Evolutionary conservation across 2,329 filamentous ascomycete species (phyloP), one percentile per base, ranked within the genome.

Genomic region (Fusarium piperis): DNA sequence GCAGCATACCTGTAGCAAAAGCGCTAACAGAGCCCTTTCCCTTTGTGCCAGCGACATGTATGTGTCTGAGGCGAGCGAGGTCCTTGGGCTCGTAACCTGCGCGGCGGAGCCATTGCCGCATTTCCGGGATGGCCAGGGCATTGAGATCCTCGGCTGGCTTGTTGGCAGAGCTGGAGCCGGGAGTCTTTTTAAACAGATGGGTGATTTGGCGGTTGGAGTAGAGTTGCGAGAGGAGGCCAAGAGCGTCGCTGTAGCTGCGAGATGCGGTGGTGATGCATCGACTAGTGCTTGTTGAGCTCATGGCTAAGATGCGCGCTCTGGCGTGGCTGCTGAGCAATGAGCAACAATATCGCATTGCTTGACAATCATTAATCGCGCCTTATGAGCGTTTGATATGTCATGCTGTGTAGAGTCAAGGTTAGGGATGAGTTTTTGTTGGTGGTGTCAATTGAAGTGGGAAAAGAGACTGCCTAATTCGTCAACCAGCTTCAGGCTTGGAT

Each of bases 41-140:
- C 80, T 98, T 98, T 6, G 95, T 98, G 13, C 95, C 95, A 1
- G 95, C 93, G 51, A 98, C 90, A 79, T 98, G 95, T 67, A 98
- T 90, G 72, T 86, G 87, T 16, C 81, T 82, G 58, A 88, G 80
- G 5, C 76, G 72, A 13, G 80, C 75, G 28, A 89, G 83, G 71
- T 85, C 83, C 0, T 75, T 60, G 2, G 80, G 80, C 81, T 91
- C 83, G 81, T 97, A 93, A 55, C 94, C 94, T 61, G 93, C 90
- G 68, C 92, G 92, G 51, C 83, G 84, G 71, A 93, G 90, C 92
- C 93, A 97, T 74, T 90, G 88, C 30, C 91, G 84, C 88, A 96
- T 95, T 79, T 97, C 94, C 0, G 93, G 93, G 56, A 97, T 90
- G 8, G 94, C 93, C 61, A 85, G 86, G 53, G 91, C 86, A 78